Evolutionary conservation across 2,329 filamentous ascomycete genomes (phyloP), one percentile per base, ranked within the genome.

Genomic region (Botrytis squamosa): DNA sequence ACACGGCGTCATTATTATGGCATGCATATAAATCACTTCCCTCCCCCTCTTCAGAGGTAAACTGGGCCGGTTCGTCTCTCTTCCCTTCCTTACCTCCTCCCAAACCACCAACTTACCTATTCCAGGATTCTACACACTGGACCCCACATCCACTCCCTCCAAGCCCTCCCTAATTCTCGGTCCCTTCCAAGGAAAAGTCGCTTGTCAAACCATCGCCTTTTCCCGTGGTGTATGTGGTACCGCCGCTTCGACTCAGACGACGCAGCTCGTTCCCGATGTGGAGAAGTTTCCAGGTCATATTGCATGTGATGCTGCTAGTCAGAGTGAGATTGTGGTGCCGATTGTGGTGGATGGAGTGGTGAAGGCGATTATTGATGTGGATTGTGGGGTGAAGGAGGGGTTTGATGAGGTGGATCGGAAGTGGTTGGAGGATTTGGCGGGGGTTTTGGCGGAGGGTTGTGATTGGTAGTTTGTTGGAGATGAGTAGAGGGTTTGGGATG

Each of bases 321-420:
- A 85, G 83, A 95, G 93, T 80, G 93, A 96, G 84, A 91, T 96
- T 80, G 93, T 96, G 29, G 93, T 95, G 67, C 93, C 93, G 2
- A 87, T 95, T 75, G 77, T 75, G 76, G 78, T 69, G 74, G 79
- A 77, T 12, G 79, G 76, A 38, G 84, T 88, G 84, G 83, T 92
- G 9, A 90, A 92, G 36, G 92, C 90, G 3, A 92, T 95, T 76
- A 93, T 96, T 74, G 93, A 96, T 79, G 85, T 95, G 38, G 93
- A 96, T 81, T 95, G 93, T 80, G 88, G 90, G 1, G 88, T 87
- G 52, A 77, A 87, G 70, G 82, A 87, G 22, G 92, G 92, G 0
- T 95, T 95, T 77, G 89, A 93, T 77, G 85, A 88, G 74, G 86
- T 90, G 63, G 93, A 96, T 81, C 86, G 86, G 82, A 81, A 80